Conservation (phyloP, 1,284 basidiomycete species). For the Cryptococcus floricola region DNA sequence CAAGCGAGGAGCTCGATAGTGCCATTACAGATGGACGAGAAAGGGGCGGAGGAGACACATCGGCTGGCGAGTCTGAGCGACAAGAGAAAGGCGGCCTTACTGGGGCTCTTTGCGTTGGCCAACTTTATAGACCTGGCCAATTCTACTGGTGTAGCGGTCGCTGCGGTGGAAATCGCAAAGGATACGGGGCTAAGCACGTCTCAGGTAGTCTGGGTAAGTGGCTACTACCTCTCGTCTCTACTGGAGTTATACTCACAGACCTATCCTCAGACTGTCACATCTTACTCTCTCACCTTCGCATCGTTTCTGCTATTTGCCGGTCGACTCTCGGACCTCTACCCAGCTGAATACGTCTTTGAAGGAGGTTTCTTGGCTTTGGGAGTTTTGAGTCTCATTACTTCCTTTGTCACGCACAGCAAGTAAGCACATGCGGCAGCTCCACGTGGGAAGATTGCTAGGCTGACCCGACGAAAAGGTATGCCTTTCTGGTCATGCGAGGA, state of each 20-base stretch:
- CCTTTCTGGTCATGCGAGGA: conserved; percentile 43
- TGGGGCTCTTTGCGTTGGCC: conserved; percentile 30
- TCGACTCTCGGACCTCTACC: conserved; percentile 39
- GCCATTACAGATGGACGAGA: too few relatives aligned
- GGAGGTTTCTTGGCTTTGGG: conserved; percentile 32
- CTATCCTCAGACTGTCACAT: conserved; percentile 28
- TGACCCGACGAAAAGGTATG: conserved; percentile 15
- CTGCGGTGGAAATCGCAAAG: conserved; percentile 24
- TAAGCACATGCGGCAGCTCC: not conserved
- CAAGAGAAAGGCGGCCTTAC: conserved; percentile 7
- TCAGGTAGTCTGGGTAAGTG: conserved; percentile 36
- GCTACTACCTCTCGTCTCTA: not conserved
- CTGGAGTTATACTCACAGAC: not conserved
- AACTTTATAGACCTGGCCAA: conserved; percentile 29
- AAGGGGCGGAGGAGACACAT: too few relatives aligned
- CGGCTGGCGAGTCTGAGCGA: too few relatives aligned
- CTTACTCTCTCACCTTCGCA: conserved; percentile 33
- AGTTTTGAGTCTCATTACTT: conserved; percentile 29
- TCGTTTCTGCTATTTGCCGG: conserved; percentile 41
- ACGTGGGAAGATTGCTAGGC: not conserved
- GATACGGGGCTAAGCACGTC: conserved; percentile 26
- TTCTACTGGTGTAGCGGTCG: conserved; percentile 28
- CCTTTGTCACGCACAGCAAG: conserved; percentile 40
- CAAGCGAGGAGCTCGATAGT: too few relatives aligned
- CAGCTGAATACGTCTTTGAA: conserved; percentile 35